Conservation (phyloP, 352 stramenopile species). For the Pilasporangium apinafurcum region DNA sequence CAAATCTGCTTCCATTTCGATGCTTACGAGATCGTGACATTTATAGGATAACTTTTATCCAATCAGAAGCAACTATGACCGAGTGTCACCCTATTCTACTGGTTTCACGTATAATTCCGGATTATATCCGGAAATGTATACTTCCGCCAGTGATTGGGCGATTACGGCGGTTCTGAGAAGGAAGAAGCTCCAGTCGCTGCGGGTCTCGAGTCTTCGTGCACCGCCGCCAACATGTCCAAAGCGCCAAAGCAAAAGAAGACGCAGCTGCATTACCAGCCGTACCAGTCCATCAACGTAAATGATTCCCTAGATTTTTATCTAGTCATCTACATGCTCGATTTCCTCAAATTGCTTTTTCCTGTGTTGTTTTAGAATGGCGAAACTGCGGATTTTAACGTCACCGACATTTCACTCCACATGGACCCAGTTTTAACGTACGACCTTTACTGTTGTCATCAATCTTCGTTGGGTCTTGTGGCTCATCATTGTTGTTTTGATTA, state of each 20-base stretch:
- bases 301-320: slow-evolving; percentile 5
- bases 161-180: too few relatives aligned
- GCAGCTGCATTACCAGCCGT: slow-evolving; percentile 76
- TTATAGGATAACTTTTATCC: too few relatives aligned
- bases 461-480: neutral
- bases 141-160: too few relatives aligned
- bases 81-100: too few relatives aligned
- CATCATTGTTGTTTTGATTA: neutral
- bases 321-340: neutral
- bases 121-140: too few relatives aligned
- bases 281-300: slow-evolving; percentile 35
- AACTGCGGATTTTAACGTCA: slow-evolving; percentile 39
- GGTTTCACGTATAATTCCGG: too few relatives aligned
- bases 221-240: slow-evolving; percentile 86
- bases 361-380: slow-evolving; percentile 11
- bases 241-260: slow-evolving; percentile 69
- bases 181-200: too few relatives aligned
- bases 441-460: neutral
- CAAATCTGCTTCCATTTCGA: too few relatives aligned
- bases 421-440: slow-evolving; percentile 70
- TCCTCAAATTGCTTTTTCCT: neutral
- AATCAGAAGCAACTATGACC: too few relatives aligned
- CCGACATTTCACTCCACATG: slow-evolving; percentile 47
- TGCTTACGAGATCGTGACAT: too few relatives aligned
- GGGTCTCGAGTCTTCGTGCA: too few relatives aligned